Conservation (phyloP, 306 rosid genomes). For the Sindora glabra region DNA sequence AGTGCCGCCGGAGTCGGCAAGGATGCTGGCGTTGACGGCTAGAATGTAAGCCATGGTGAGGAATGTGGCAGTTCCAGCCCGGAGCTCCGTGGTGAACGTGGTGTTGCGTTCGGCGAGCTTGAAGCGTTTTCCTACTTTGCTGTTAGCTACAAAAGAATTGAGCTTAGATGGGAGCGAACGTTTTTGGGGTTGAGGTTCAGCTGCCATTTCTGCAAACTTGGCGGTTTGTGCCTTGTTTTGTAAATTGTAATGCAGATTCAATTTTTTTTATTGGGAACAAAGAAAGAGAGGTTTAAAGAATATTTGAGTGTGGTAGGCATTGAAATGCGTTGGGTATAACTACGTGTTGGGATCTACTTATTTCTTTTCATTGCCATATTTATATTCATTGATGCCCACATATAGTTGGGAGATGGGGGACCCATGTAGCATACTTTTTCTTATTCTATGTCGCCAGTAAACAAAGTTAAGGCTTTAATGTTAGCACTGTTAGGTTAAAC, state of each 20-base stretch:
- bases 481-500: neutral
- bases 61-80: constrained; percentile 83
- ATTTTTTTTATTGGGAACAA: neutral
- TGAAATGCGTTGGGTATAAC: no score
- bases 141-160: constrained; percentile 29
- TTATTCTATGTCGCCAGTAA: neutral
- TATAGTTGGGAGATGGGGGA: no score
- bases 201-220: neutral
- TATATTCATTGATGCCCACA: no score
- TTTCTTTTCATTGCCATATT: no score
- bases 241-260: neutral
- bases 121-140: constrained; percentile 53
- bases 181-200: neutral
- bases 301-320: no score
- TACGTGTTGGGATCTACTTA: no score
- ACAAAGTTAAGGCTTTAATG: neutral
- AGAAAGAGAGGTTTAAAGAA: neutral
- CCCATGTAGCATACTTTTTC: neutral
- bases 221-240: neutral
- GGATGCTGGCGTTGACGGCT: constrained; percentile 80
- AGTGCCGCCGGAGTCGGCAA: constrained; percentile 77
- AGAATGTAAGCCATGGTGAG: constrained; percentile 96
- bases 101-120: constrained; percentile 63
- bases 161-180: constrained; percentile 27
- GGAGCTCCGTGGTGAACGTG: constrained; percentile 78